Percentiles rank a stretch among this genome's conserved stretches.
These are phyloP conservation scores for Coniochaeta prunicola DNA, from an alignment of 2,329 filamentous ascomycete species.

Conservation along the genomic window DNA sequence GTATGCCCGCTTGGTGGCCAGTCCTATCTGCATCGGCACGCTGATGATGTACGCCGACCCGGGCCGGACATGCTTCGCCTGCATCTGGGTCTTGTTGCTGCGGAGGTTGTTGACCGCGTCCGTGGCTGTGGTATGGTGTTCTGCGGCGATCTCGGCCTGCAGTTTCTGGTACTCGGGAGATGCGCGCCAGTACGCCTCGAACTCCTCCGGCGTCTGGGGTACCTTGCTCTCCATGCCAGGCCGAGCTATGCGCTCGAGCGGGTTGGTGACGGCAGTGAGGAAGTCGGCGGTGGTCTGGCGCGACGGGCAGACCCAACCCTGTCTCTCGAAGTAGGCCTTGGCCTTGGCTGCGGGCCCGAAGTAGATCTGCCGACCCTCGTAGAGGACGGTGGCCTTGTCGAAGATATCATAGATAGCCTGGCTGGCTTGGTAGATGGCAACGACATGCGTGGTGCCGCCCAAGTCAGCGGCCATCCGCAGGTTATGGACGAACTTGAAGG, in stretches of 20 bases:
- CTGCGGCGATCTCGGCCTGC: slow-evolving; percentile 38
- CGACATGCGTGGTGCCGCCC: slow-evolving; percentile 50
- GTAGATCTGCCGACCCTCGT: slow-evolving; percentile 72
- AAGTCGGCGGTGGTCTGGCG: slow-evolving; percentile 66
- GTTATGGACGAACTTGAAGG: slow-evolving; percentile 64
- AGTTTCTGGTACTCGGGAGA: slow-evolving; percentile 36
- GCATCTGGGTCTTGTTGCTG: slow-evolving; percentile 39
- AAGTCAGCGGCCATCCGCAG: slow-evolving; percentile 60
- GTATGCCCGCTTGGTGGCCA: slow-evolving; percentile 43
- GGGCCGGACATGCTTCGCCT: slow-evolving; percentile 44
- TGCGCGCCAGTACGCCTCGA: slow-evolving; percentile 41
- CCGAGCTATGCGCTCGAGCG: slow-evolving; percentile 46
- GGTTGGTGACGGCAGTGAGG: slow-evolving; percentile 61
- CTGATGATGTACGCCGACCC: slow-evolving; percentile 52
- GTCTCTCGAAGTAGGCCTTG: slow-evolving; percentile 57
- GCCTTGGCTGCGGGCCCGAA: slow-evolving; percentile 58
- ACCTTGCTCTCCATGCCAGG: slow-evolving; percentile 53
- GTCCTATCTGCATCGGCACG: slow-evolving; percentile 43
- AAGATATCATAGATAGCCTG: slow-evolving; percentile 65
- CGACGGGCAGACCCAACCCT: slow-evolving; percentile 61
- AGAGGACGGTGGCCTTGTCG: slow-evolving; percentile 67
- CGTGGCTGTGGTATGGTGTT: slow-evolving; percentile 22
- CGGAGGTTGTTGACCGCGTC: slow-evolving; percentile 24
- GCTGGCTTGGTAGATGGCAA: slow-evolving; percentile 68
- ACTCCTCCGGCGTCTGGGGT: slow-evolving; percentile 64